Evolutionary conservation across 2,329 filamentous ascomycete species (phyloP), one percentile per base, ranked within the genome.

Genomic region (Fonsecaea multimorphosa): DNA sequence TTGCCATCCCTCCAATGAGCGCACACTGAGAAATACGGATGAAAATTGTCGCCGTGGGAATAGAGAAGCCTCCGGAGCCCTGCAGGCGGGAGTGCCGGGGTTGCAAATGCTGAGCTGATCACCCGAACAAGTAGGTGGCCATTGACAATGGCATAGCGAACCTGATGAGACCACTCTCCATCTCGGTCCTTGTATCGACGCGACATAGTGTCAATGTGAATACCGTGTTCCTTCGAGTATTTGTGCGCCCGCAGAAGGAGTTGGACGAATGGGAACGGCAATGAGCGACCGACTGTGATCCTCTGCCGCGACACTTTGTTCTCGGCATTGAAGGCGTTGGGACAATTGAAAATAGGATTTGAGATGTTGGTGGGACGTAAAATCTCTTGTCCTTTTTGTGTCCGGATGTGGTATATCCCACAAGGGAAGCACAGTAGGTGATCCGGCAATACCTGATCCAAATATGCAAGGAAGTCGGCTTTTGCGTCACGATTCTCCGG

Each of bases 1-100:
- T 86, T 79, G 19, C 86, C 86, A 67, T 88, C 84, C 19, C 82
- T 80, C 86, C 86, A 89, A 73, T 89, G 86, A 1, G 84, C 80
- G 70, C 86, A 89, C 0, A 82, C 84, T 11, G 84, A 86, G 75
- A 89, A 89, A 73, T 85, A 89, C 0, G 86, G 86, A 60, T 79
- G 83, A 75, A 87, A 88, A 52, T 70, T 69, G 71, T 88, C 86
- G 58, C 86, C 83, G 64, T 84, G 81, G 32, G 82, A 85, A 75
- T 85, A 88, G 1, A 89, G 79, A 1, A 89, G 78, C 61, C 86
- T 77, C 1, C 86, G 83, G 69, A 84, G 79, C 3, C 79, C 81
- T 3, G 82, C 83, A 5, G 81, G 77, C 0, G 85, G 83, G 29
- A 87, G 78, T 1, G 78, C 82, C 0, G 83, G 78, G 0, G 79